Base-by-base conservation (phyloP, 2,329 filamentous ascomycete species). In the Paramyrothecium roridum region DNA sequence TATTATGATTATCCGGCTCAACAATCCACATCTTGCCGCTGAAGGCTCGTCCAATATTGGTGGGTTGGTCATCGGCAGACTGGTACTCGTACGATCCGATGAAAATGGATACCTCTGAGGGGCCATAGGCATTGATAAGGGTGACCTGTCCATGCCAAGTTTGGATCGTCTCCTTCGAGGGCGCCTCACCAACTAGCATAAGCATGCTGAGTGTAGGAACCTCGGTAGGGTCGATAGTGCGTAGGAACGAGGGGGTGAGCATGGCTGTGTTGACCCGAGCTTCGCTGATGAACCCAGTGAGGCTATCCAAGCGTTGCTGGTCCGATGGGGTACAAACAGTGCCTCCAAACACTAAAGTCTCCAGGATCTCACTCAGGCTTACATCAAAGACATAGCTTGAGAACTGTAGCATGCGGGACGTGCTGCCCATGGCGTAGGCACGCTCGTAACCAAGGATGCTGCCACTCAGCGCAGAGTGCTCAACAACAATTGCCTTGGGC, bases 401-500 rank as follows among this genome's bases (percentile, higher is more conserved):
- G 26, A 33, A 51, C 3, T 51, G 49, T 2, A 51, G 30, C 3
- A 51, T 23, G 22, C 49, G 49, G 11, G 49, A 30, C 7, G 37
- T 43, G 37, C 37, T 43, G 23, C 52, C 30, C 45, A 47, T 21
- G 54, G 37, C 52, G 52, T 49, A 46, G 37, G 53, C 46, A 17
- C 22, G 22, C n/a, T n/a, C 19, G 8, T 48, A 30, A n/a, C n/a
- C 21, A 19, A 22, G 3, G 21, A 48, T 37, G 1, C 48, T 34
- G n/a, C 34, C 30, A 21, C 30, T 23, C 2, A 30, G 54, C 11
- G 57, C 49, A 19, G 20, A 43, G 45, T 62, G 60, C n/a, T 54
- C 50, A 45, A 62, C 56, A 19, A 59, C 53, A 26, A 62, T 50
- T 21, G 56, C 58, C 33, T 61, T 61, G 10, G 59, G 59, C 43